Percentiles rank a stretch among this genome's conserved stretches.
phyloP scores from a whole-genome alignment of 1,139 yeast genomes.

The Scheffersomyces cryptocercus region DNA sequence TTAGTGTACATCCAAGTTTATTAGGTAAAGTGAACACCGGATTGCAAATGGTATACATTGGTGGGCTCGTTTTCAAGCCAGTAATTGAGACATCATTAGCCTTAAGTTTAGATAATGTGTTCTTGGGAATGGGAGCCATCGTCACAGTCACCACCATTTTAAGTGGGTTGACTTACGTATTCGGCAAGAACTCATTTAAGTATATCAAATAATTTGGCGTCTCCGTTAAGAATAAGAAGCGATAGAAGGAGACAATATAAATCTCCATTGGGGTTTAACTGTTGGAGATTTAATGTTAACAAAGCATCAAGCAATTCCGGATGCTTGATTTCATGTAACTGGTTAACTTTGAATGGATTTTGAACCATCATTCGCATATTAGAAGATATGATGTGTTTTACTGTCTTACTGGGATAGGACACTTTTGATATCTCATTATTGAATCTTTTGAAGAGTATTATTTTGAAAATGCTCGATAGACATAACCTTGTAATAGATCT shows the following conservation, averaged over 20 bases:
- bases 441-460: neutral
- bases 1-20: conserved; percentile 85
- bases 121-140: conserved; percentile 31
- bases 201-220: conserved; percentile 5
- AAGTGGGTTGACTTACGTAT: conserved; percentile 72
- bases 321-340: neutral
- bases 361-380: neutral
- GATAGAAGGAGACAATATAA: neutral
- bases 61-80: conserved; percentile 69
- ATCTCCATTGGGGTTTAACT: neutral
- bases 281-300: neutral
- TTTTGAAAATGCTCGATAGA: neutral
- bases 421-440: neutral
- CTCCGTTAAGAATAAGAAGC: neutral
- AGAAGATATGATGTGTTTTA: neutral
- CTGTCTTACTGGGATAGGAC: neutral
- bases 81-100: conserved; percentile 38
- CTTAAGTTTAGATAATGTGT: conserved; percentile 14
- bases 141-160: conserved; percentile 78
- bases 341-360: neutral
- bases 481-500: neutral
- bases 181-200: conserved; percentile 10
- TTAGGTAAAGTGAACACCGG: conserved; percentile 89
- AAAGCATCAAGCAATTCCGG: neutral
- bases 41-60: conserved; percentile 88